phyloP scores from a whole-genome alignment of 768 basidiomycete genomes.

The Cystobasidiopsis lactophilus region DNA sequence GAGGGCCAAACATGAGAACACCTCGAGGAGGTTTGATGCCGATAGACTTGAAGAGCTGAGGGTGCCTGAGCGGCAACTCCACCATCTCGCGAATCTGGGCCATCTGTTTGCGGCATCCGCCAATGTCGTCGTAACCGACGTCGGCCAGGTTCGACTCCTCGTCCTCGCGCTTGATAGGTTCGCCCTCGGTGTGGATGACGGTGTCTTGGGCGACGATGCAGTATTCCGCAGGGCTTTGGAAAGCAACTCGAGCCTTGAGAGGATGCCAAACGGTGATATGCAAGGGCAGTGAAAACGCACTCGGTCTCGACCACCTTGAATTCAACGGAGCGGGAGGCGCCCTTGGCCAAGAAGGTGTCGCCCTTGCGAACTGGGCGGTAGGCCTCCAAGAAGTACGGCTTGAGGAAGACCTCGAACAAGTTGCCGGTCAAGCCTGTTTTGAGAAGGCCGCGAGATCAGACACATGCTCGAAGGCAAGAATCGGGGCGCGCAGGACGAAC shows the following conservation, averaged over 20 bases:
- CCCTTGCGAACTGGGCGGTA: constrained; percentile 91
- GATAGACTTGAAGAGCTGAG: constrained; percentile 98
- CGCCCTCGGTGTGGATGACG: constrained; percentile 93
- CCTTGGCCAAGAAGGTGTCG: constrained; percentile 96
- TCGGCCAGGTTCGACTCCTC: constrained; percentile 91
- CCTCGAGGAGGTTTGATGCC: constrained; percentile 99
- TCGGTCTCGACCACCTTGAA: constrained; percentile 99
- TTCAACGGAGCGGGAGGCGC: constrained; percentile 94
- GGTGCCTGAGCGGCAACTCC: constrained; percentile 90
- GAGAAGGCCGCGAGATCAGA: background rate
- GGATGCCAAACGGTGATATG: too few species aligned
- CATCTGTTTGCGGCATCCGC: constrained; percentile 98
- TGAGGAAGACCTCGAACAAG: constrained; percentile 94
- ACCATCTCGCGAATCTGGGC: constrained; percentile 98
- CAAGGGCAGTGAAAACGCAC: background rate
- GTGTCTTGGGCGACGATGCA: constrained; percentile 99
- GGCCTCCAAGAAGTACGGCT: constrained; percentile 95
- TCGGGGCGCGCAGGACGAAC: constrained; percentile 23
- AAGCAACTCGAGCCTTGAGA: too few species aligned
- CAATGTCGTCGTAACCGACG: constrained; percentile 97
- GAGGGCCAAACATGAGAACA: constrained; percentile 95
- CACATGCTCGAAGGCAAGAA: background rate
- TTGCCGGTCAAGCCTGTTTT: constrained; percentile 56
- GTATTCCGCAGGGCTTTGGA: constrained; percentile 53
- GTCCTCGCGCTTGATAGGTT: constrained; percentile 95